These are phyloP conservation scores for Aureobasidium sp. DNA, from an alignment of 2,329 filamentous ascomycete genomes.

Conservation along the genomic window DNA sequence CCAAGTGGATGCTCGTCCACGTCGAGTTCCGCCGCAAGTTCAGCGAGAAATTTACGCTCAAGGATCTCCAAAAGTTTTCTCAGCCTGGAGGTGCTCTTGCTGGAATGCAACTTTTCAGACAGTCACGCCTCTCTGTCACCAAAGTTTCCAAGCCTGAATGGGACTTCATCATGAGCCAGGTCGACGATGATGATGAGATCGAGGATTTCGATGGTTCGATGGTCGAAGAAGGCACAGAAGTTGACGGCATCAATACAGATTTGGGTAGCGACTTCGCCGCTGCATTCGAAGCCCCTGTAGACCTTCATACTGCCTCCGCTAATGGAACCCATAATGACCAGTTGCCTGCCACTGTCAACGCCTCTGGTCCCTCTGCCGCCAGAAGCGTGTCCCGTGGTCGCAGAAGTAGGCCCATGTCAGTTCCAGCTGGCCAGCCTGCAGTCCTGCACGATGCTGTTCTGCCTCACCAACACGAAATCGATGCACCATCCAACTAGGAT, in stretches of 20 bases:
- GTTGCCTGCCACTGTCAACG: not conserved
- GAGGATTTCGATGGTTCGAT: not conserved
- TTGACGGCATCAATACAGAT: not conserved
- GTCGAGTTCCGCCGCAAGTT: constrained; percentile 86
- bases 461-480: not conserved
- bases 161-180: constrained; percentile 49
- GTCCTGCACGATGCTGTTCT: not conserved
- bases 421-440: not conserved
- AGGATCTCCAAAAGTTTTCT: constrained; percentile 59
- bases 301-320: not conserved
- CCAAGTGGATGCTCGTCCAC: constrained; percentile 83
- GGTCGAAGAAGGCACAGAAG: not conserved
- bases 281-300: constrained; percentile 13
- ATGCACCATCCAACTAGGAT: not conserved
- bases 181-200: constrained; percentile 22
- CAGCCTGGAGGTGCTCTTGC: constrained; percentile 46
- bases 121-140: constrained; percentile 75
- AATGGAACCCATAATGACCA: not conserved
- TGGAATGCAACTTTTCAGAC: constrained; percentile 72
- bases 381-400: constrained; percentile 8
- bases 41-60: constrained; percentile 59
- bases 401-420: not conserved
- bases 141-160: constrained; percentile 60
- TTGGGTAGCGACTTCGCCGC: constrained; percentile 14
- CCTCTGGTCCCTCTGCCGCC: not conserved